Percentiles rank a stretch among this genome's conserved stretches.
Conservation (phyloP, 2,329 filamentous ascomycete genomes). For the Stachybotrys chartarum region DNA sequence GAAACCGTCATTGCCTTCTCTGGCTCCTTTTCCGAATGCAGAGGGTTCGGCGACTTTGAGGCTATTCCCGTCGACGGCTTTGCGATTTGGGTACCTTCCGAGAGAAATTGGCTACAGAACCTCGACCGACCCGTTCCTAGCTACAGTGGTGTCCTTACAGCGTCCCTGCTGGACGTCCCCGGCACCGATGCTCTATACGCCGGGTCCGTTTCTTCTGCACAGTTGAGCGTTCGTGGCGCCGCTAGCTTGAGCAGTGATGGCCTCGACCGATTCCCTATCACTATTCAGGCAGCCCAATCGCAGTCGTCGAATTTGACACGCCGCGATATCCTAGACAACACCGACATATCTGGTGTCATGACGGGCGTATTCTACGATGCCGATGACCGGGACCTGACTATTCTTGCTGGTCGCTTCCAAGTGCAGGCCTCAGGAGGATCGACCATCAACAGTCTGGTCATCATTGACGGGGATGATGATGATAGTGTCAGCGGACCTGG, state of each 20-base stretch:
- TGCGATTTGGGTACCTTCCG: constrained; percentile 85
- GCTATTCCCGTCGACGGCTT: constrained; percentile 64
- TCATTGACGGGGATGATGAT: constrained; percentile 70
- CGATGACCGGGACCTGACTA: constrained; percentile 69
- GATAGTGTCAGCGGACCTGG: constrained; percentile 63
- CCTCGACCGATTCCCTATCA: constrained; percentile 51
- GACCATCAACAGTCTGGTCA: constrained; percentile 68
- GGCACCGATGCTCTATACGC: constrained; percentile 64
- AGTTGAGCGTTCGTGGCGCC: constrained; percentile 65
- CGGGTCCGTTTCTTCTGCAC: constrained; percentile 73
- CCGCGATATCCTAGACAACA: constrained; percentile 33
- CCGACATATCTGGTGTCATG: constrained; percentile 58
- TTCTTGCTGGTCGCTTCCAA: constrained; percentile 82
- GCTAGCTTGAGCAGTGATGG: constrained; percentile 53
- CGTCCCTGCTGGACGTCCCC: constrained; percentile 58
- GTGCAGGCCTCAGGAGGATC: constrained; percentile 62
- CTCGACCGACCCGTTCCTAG: constrained; percentile 56
- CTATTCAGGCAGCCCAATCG: constrained; percentile 34
- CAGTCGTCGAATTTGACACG: constrained; percentile 33
- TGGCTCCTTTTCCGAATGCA: constrained; percentile 69
- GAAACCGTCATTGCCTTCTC: constrained; percentile 75
- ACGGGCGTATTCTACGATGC: constrained; percentile 71
- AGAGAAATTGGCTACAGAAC: constrained; percentile 81
- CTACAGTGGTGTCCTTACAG: constrained; percentile 66
- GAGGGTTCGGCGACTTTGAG: constrained; percentile 56